Evolutionary conservation across 805 yeast species (phyloP).

Genomic region (Pichia thaimueangensis): DNA sequence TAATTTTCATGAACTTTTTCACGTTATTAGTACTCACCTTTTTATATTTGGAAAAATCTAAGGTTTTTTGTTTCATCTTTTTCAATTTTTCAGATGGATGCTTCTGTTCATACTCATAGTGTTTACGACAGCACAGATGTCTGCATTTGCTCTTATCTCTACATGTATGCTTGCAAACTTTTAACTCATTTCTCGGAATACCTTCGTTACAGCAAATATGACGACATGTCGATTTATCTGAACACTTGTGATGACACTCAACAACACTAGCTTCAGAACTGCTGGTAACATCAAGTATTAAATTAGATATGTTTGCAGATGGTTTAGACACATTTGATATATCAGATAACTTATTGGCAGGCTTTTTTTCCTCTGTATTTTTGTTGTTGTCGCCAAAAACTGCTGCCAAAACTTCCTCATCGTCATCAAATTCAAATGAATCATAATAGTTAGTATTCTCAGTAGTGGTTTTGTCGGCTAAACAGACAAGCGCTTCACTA

Average conservation of each 20-base stretch:
- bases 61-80: constrained; percentile 1
- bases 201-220: constrained; percentile 46
- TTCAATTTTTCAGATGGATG: not conserved
- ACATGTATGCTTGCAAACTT: constrained; percentile 36
- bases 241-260: constrained; percentile 39
- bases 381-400: constrained; percentile 19
- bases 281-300: no score
- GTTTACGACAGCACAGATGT: constrained; percentile 26
- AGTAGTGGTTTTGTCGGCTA: not conserved
- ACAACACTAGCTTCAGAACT: constrained; percentile 5
- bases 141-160: constrained; percentile 35
- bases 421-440: constrained; percentile 9
- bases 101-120: constrained; percentile 5
- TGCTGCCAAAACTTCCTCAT: constrained; percentile 18
- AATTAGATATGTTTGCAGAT: no score
- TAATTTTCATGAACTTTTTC: no score
- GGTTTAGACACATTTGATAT: no score
- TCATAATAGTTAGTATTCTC: not conserved
- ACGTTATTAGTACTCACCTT: not conserved
- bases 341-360: not conserved
- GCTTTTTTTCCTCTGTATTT: not conserved
- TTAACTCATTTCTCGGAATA: constrained; percentile 7
- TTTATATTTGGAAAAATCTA: not conserved
- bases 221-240: constrained; percentile 34
- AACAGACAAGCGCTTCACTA: not conserved